A percentile compares a stretch with the other conserved stretches of the same genome.
These are phyloP conservation scores for Curvularia sp. DNA, from an alignment of 2,329 filamentous ascomycete genomes.

Conservation along the genomic window DNA sequence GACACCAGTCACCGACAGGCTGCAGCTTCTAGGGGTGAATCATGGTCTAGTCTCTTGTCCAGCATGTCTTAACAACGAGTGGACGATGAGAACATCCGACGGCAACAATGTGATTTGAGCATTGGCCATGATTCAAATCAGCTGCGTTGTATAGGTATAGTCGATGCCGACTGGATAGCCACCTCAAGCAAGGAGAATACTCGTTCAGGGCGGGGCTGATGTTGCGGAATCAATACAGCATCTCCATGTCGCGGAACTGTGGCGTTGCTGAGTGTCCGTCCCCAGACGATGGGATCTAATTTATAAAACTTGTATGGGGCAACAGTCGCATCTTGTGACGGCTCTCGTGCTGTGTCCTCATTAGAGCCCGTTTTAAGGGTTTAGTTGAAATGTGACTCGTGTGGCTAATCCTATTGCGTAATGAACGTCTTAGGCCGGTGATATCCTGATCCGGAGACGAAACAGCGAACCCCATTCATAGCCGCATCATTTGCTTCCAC, in stretches of 20 bases:
- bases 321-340: conserved; percentile 34
- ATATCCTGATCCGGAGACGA: conserved; percentile 30
- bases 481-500: conserved; percentile 35
- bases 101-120: conserved; percentile 27
- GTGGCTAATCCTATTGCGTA: conserved; percentile 25
- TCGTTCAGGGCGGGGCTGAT: conserved; percentile 22
- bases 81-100: conserved; percentile 22
- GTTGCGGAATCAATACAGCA: conserved; percentile 40
- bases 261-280: conserved; percentile 40
- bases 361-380: conserved; percentile 20
- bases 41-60: conserved; percentile 8
- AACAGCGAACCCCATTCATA: conserved; percentile 21
- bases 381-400: conserved; percentile 19
- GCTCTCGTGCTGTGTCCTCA: conserved; percentile 41
- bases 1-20: conserved; percentile 43
- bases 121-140: conserved; percentile 25
- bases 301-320: conserved; percentile 29
- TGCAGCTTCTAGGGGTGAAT: conserved; percentile 41
- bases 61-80: conserved; percentile 14
- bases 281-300: conserved; percentile 30
- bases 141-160: conserved; percentile 18
- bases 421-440: conserved; percentile 33
- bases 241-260: conserved; percentile 44
- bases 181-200: conserved; percentile 22
- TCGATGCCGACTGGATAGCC: conserved; percentile 18